A percentile compares a stretch with the other conserved stretches of the same genome.
Conservation (phyloP, 192 early-diverging fungal species). For the Martensiomyces pterosporus region DNA sequence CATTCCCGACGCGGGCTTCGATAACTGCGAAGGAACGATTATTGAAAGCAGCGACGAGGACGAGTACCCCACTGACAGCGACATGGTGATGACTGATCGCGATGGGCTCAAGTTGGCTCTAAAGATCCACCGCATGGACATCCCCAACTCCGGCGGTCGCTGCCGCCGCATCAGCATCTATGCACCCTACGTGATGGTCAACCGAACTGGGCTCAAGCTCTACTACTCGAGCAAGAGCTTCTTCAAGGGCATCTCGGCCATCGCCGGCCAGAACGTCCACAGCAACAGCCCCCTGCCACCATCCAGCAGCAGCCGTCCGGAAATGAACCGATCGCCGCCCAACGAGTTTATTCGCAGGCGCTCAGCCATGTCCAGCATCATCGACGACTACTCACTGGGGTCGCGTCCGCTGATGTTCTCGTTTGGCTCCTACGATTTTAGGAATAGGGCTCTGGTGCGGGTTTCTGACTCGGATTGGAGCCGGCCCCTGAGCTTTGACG, state of each 20-base stretch:
- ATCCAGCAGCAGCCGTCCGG: conserved; percentile 4
- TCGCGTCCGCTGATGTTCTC: conserved; percentile 79
- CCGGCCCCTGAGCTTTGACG: conserved; percentile 89
- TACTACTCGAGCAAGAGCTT: conserved; percentile 75
- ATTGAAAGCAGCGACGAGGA: conserved; percentile 78
- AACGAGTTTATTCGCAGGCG: conserved; percentile 13
- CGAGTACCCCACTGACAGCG: conserved; percentile 74
- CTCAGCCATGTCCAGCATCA: conserved; percentile 2
- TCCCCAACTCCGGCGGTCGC: conserved; percentile 60
- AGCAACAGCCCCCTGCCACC: conserved; percentile 17
- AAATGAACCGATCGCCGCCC: conserved; percentile 1
- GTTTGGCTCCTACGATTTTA: conserved; percentile 78
- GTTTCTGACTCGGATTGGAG: conserved; percentile 78
- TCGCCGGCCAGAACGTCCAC: conserved; percentile 61
- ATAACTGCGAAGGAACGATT: conserved; percentile 75
- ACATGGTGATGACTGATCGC: conserved; percentile 62
- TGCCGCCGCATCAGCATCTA: conserved; percentile 82
- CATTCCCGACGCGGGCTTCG: conserved; percentile 72
- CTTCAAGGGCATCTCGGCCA: conserved; percentile 67
- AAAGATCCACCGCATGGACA: conserved; percentile 59
- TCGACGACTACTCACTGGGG: background rate
- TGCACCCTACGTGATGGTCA: conserved; percentile 89
- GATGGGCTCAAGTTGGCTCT: conserved; percentile 62
- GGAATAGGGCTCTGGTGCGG: conserved; percentile 77
- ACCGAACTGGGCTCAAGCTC: conserved; percentile 82